Base-by-base conservation (phyloP, 1,139 yeast species). In the Blastobotrys arbuscula region DNA sequence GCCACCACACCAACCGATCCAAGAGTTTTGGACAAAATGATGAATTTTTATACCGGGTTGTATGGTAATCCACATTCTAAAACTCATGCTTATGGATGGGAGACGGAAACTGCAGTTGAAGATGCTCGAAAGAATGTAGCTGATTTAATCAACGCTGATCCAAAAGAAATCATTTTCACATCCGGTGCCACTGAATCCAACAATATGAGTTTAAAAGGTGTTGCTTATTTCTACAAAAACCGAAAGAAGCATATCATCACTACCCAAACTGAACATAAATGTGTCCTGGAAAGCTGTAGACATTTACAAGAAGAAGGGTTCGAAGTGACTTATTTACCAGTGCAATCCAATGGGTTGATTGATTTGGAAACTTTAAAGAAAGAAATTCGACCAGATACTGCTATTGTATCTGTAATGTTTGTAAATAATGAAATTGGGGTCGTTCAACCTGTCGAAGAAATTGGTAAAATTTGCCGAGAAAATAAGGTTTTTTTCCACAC, bases 1-100 rank as follows among this genome's bases (percentile, higher is more conserved):
- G 97, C 98, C 26, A 92, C 99, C 0, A 92, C 99, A 0, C 98
- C 97, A 15, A 87, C 95, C 3, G 99, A 92, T 64, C 98, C 98
- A 34, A 77, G 99, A 53, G 99, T 92, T 6, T 72, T 94, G 59
- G 99, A 92, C 66, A 85, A 81, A 59, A 92, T 94, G 98, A 71
- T 94, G 61, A 84, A 81, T 61, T 92, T 84, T 66, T 89, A 82
- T 68, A 90, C 97, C 2, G 97, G 97, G 13, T 75, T 86, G 51
- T 92, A 89, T 64, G 99, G 99, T 50, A 92, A 92, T 67, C 98
- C 98, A 13, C 99, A 92, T 68, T 88, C 97, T 3, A 82, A 95
- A 49, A 94, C 98, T 12, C 97, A 92, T 65, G 79, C 96, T n/a
- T 92, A 92, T 65, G 99, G 99, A 34, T 92, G 99, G 99, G 99